Evolutionary conservation across 305 asterid genomes (phyloP), one percentile per base, ranked within the genome.

Genomic region (Caryopteris hybrid): DNA sequence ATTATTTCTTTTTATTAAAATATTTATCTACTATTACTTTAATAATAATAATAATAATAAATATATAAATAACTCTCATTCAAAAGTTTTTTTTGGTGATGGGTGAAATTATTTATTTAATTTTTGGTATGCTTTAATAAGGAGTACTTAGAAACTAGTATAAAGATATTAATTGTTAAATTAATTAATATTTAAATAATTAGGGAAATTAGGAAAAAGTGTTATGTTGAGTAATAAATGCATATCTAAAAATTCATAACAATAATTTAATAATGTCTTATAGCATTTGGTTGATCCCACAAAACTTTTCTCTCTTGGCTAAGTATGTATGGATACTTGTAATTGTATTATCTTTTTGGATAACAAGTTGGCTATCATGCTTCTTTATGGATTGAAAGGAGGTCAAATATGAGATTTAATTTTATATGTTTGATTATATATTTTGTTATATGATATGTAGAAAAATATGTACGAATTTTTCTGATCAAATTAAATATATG

Each of bases 261-360:
- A 75, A 64, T 64, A 56, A 69, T 69, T 56, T 20, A 12, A 14
- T n/a, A 48, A 69, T 64, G 79, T 64, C 75, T 48, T 50, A 50
- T 75, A 64, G 72, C 71, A 75, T 56, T 75, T 69, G 72, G 74
- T 75, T 50, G 68, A 64, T 39, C 51, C 64, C 69, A 3, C 8
- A 57, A 69, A 64, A 17, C 18, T 6, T 50, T 58, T 61, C 41
- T 69, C 46, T 29, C 43, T 75, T 69, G 79, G 60, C 71, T 62
- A 59, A 68, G 46, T 50, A 36, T 64, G 46, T 17, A 14, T 67
- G 74, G 71, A 73, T 53, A 20, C 41, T 29, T 52, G 29, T 31
- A 31, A 41, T 42, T 56, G 14, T 56, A 34, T 47, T 23, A 60
- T 71, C 46, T 61, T 31, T 54, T 22, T 68, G 55, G 22, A 54